phyloP scores from a whole-genome alignment of 2,329 filamentous ascomycete species.

The Diaporthe sp. region DNA sequence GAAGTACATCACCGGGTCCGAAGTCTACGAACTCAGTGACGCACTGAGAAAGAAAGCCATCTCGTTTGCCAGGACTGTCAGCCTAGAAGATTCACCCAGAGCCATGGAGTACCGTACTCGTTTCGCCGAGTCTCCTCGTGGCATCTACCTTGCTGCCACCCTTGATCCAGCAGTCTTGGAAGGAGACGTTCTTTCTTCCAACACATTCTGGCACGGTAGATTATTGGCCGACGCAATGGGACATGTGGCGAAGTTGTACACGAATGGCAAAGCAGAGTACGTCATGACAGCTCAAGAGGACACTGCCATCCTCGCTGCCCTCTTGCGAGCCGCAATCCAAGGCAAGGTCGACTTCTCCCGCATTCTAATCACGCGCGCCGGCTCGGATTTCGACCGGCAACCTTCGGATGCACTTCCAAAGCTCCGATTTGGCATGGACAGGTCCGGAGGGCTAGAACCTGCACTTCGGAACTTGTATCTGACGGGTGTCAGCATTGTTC shows the following conservation, averaged over 20 bases:
- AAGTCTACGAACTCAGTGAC: background rate
- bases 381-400: background rate
- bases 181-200: background rate
- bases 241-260: background rate
- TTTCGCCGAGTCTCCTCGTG: background rate
- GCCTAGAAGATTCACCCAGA: background rate
- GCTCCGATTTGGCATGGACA: background rate
- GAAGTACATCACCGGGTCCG: background rate
- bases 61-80: background rate
- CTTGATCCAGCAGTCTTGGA: background rate
- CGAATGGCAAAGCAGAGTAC: background rate
- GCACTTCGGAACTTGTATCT: background rate
- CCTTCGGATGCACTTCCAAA: background rate
- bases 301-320: background rate
- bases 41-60: background rate
- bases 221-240: background rate
- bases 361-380: background rate
- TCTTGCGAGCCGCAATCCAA: background rate
- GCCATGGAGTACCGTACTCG: background rate
- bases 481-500: background rate
- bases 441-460: background rate
- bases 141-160: background rate
- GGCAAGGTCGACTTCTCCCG: background rate
- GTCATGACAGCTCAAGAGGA: background rate
- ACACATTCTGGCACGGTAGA: background rate